Conservation (phyloP, 208 protist species). For the Trypanosoma mega region DNA sequence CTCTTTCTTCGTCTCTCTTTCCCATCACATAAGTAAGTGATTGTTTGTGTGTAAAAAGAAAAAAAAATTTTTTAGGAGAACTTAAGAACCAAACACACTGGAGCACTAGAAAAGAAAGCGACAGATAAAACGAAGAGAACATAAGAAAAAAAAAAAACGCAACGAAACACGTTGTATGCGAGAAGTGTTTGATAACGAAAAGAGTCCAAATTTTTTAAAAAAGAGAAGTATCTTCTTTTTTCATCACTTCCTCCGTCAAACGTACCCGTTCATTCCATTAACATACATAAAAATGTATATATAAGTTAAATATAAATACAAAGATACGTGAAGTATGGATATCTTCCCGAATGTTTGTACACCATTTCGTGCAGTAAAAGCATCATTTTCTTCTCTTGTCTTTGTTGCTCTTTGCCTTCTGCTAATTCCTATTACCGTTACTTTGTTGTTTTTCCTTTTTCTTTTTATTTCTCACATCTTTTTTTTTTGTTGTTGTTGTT, state of each 20-base stretch:
- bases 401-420: not conserved
- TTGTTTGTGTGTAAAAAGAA: too few species aligned
- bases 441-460: not conserved
- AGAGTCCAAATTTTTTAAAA: not conserved
- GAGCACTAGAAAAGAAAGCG: not conserved
- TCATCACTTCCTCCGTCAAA: not conserved
- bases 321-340: too few species aligned
- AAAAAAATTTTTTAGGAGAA: too few species aligned
- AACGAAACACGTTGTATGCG: not conserved
- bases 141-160: not conserved
- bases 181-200: not conserved
- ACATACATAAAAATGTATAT: too few species aligned
- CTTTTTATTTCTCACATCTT: not conserved
- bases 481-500: not conserved
- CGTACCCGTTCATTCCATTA: not conserved
- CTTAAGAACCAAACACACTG: not conserved
- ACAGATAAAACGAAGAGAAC: not conserved
- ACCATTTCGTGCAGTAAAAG: too few species aligned
- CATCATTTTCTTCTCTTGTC: too few species aligned
- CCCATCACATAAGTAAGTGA: not conserved
- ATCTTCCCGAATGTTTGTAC: too few species aligned
- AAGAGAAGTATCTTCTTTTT: constrained; percentile 1
- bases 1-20: not conserved
- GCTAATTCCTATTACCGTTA: not conserved
- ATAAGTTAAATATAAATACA: too few species aligned